Evolutionary conservation across 108 stramenopile species (phyloP), one percentile per base, ranked within the genome.

Genomic region (Pseudonitzschia pungens): DNA sequence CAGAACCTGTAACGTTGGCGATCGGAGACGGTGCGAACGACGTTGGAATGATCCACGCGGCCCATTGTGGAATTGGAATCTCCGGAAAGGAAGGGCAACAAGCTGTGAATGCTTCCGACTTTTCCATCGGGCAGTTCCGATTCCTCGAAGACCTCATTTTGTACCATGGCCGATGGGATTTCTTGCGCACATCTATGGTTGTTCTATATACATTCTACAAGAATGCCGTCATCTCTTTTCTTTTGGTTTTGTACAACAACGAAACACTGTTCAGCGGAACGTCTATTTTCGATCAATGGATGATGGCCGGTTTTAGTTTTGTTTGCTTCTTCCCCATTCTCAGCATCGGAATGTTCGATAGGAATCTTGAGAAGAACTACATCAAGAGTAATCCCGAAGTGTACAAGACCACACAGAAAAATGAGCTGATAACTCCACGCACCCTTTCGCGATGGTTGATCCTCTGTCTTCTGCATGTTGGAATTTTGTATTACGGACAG

Each of bases 1-100:
- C 98, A n/a, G 82, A 80, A 36, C 96, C 98, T 1, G 87, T 92
- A n/a, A 96, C 97, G 20, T 84, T 99, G 16, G 96, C 98, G 21
- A 99, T 99, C 48, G 98, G 98, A 21, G 98, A 99, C 83, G 98
- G 98, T 11, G 96, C 97, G 7, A 99, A 99, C 77, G 98, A 99
- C 75, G 97, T 99, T 42, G 91, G 92, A 36, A 99, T 99, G 98
- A 97, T 99, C 55, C 93, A 96, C 79, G 94, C 92, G 71, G 98
- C 96, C 20, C 87, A 96, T 42, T 89, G 96, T 56, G 98, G 98
- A 54, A 82, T 99, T 52, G 98, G 97, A 36, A 97, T 99, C 69
- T 91, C 88, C 48, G 96, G 98, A n/a, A 81, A 92, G 60, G 98
- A 99, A 79, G 98, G 98, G 10, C 92, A 91, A 65, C 98, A 99